Conservation (phyloP, 2,329 filamentous ascomycete genomes). For the Sporothrix schenckii region DNA sequence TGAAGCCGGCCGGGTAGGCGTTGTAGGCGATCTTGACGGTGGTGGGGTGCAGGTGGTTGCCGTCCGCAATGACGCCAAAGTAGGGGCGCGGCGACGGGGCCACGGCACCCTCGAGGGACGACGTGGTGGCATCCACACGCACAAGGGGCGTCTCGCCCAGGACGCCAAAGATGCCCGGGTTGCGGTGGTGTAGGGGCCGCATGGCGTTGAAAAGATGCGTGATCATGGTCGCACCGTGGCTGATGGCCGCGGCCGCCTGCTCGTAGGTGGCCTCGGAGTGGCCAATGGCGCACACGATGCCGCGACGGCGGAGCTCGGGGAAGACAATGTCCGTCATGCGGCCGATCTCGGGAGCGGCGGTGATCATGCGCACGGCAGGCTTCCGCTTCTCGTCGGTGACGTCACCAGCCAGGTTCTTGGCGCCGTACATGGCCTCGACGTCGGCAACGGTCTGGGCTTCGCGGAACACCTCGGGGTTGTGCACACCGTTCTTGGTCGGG, state of each 20-base stretch:
- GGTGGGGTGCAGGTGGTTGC: conserved; percentile 85
- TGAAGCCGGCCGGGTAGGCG: conserved; percentile 79
- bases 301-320: conserved; percentile 62
- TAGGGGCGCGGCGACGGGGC: conserved; percentile 68
- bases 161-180: conserved; percentile 87
- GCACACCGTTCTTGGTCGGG: conserved; percentile 82
- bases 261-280: conserved; percentile 89
- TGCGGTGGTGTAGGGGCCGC: conserved; percentile 85
- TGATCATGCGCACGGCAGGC: conserved; percentile 73
- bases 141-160: conserved; percentile 60
- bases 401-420: conserved; percentile 60
- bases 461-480: conserved; percentile 72
- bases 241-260: conserved; percentile 70
- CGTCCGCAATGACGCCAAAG: conserved; percentile 89
- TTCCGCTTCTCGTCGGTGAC: conserved; percentile 37
- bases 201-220: conserved; percentile 95
- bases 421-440: conserved; percentile 72
- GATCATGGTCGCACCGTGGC: conserved; percentile 81
- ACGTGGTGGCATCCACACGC: not conserved
- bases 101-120: conserved; percentile 38
- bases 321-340: conserved; percentile 68
- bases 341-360: conserved; percentile 79
- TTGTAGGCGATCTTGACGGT: conserved; percentile 88
- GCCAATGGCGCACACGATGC: conserved; percentile 78
- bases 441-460: conserved; percentile 66